Evolutionary conservation across 371 early-diverging fungal genomes (phyloP), one percentile per base, ranked within the genome.

Genomic region (Rhizoclosmatium hyalinum): DNA sequence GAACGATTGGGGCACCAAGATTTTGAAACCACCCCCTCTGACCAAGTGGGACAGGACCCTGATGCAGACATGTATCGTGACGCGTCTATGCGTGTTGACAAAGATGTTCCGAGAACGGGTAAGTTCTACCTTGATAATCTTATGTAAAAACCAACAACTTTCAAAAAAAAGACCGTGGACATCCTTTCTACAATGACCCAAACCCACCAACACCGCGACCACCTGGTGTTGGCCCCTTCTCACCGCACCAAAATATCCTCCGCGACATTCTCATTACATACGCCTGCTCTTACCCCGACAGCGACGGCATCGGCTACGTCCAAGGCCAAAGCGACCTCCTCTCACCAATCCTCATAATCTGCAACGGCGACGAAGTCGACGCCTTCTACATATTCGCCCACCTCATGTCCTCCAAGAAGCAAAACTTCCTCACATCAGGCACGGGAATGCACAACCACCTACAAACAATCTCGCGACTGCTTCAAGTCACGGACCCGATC

Each of bases 301-400:
- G 78, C 45, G 77, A 73, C 56, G 74, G 65, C 14, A 45, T 71
- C n/a, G 75, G 86, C 56, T 96, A 94, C 8, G 97, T 96, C 0
- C 97, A 97, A 81, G 97, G 97, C 50, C 96, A 96, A 97, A 90
- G 91, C 6, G 98, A 97, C 78, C 80, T 97, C 5, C 81, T 93
- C 39, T 90, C 95, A 2, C 95, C 95, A 1, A 75, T 97, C 8
- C 91, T 93, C 82, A 90, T 91, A 1, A 92, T 91, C 32, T 45
- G 70, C 0, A 91, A 94, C 84, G 91, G 91, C 39, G 92, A 95
- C 74, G 98, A 97, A 80, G 91, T 90, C 3, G 88, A 92, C 77
- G 90, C 96, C 0, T 97, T 95, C 74, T 95, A 95, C 95, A 91
- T 93, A 10, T 96, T 97, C 81, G 89, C 88, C 0, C 77, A 81